Conservation (phyloP, 495 filamentous ascomycete species). For the Aspergillus asperescens region DNA sequence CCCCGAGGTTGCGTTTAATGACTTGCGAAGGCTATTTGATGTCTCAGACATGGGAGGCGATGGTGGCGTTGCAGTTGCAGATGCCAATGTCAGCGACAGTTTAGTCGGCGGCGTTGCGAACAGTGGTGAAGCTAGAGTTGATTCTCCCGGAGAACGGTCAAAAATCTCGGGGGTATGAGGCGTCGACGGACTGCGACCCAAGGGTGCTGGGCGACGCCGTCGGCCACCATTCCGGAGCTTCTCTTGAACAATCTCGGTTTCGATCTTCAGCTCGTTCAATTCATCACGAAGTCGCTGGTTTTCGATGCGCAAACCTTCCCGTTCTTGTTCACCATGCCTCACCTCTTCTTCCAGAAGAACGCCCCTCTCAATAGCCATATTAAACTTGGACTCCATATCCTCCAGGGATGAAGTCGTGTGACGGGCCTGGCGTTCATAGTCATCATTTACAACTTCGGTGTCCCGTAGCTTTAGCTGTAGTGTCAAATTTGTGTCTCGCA, state of each 20-base stretch:
- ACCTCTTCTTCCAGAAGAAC: slow-evolving; percentile 96
- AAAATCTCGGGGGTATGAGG: slow-evolving; percentile 50
- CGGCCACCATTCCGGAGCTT: slow-evolving; percentile 65
- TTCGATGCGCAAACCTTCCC: slow-evolving; percentile 81
- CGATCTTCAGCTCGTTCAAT: slow-evolving; percentile 84
- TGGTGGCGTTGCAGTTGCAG: slow-evolving; percentile 68
- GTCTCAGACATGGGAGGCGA: slow-evolving; percentile 56
- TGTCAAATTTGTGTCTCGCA: slow-evolving; percentile 78
- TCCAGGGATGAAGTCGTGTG: slow-evolving; percentile 92
- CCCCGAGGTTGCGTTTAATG: slow-evolving; percentile 42
- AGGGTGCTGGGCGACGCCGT: slow-evolving; percentile 48
- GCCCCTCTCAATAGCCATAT: slow-evolving; percentile 81
- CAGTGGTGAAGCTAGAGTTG: slow-evolving; percentile 62
- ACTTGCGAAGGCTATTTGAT: slow-evolving; percentile 41
- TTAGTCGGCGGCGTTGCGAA: slow-evolving; percentile 68
- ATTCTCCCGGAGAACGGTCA: slow-evolving; percentile 54
- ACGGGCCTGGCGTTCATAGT: slow-evolving; percentile 91
- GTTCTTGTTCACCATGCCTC: slow-evolving; percentile 80
- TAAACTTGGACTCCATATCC: slow-evolving; percentile 95
- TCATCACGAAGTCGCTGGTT: slow-evolving; percentile 84
- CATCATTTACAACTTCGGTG: slow-evolving; percentile 96
- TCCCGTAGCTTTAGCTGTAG: slow-evolving; percentile 80
- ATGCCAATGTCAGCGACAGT: slow-evolving; percentile 61
- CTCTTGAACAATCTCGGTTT: slow-evolving; percentile 89
- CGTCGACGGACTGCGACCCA: slow-evolving; percentile 41